Conservation (phyloP, 306 rosid genomes). For the Cicer pinnatifidum region DNA sequence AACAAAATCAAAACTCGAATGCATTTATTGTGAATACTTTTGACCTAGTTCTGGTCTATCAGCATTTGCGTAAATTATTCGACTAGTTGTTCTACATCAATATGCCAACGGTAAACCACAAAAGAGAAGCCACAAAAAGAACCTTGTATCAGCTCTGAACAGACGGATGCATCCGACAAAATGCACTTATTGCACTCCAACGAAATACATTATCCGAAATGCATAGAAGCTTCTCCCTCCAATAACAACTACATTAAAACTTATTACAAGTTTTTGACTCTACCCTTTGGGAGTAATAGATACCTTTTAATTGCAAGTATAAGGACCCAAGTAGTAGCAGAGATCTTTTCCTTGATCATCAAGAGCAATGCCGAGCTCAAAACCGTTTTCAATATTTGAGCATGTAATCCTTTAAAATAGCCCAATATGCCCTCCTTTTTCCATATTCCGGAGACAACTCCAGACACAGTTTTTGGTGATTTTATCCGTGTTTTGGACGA, state of each 20-base stretch:
- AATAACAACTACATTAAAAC: constrained; percentile 27
- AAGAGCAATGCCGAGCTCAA: constrained; percentile 92
- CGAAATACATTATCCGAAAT: constrained; percentile 40
- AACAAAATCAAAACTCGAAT: constrained; percentile 33
- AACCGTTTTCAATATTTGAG: constrained; percentile 96
- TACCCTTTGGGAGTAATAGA: constrained; percentile 63
- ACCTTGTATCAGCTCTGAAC: constrained; percentile 14
- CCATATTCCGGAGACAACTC: constrained; percentile 72
- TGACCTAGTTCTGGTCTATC: constrained; percentile 34
- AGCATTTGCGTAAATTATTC: constrained; percentile 20
- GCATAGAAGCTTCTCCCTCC: constrained; percentile 42
- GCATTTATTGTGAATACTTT: constrained; percentile 34
- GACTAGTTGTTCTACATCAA: constrained; percentile 23
- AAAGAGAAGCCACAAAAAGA: constrained; percentile 37
- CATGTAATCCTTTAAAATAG: constrained; percentile 91
- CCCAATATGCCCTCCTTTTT: constrained; percentile 83
- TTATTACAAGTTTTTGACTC: constrained; percentile 49
- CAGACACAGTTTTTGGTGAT: constrained; percentile 60
- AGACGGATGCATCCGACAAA: constrained; percentile 27
- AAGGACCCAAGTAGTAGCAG: constrained; percentile 85
- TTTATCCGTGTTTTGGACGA: constrained; percentile 47
- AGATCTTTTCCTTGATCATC: constrained; percentile 98
- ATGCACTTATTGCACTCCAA: constrained; percentile 35
- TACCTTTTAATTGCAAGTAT: constrained; percentile 78
- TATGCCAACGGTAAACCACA: constrained; percentile 26